phyloP scores from a whole-genome alignment of 2,329 filamentous ascomycete species.

The Aspergillus terreus region DNA sequence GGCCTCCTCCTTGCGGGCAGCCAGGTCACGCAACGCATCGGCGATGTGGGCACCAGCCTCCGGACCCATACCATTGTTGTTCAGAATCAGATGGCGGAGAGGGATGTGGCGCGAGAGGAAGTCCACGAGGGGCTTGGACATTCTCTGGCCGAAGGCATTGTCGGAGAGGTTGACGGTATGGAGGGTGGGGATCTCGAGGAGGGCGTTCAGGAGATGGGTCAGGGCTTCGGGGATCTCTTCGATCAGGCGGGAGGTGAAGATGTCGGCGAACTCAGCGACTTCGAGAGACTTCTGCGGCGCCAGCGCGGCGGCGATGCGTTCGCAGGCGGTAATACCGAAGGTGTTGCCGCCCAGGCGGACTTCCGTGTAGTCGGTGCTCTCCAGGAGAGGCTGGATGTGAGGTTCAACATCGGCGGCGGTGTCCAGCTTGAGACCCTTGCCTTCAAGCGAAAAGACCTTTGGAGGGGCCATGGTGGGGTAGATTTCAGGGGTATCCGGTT shows the following conservation, averaged over 20 bases:
- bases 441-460: constrained; percentile 78
- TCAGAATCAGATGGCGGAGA: constrained; percentile 89
- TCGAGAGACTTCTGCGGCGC: constrained; percentile 78
- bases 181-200: constrained; percentile 80
- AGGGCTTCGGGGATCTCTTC: constrained; percentile 91
- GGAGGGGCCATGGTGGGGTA: constrained; percentile 50
- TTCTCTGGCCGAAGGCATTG: constrained; percentile 96
- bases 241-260: constrained; percentile 92
- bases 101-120: constrained; percentile 87
- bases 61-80: constrained; percentile 96
- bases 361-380: constrained; percentile 69
- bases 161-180: constrained; percentile 94
- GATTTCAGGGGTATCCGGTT: constrained; percentile 17
- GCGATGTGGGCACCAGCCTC: constrained; percentile 86
- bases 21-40: constrained; percentile 77
- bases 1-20: constrained; percentile 77
- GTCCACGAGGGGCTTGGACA: constrained; percentile 83
- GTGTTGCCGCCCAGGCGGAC: constrained; percentile 88
- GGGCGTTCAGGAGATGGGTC: constrained; percentile 75
- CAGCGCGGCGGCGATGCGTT: constrained; percentile 77
- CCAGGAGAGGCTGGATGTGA: constrained; percentile 71
- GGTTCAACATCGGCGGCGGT: constrained; percentile 80
- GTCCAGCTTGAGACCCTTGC: constrained; percentile 88
- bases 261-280: constrained; percentile 87
- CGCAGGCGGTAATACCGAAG: constrained; percentile 81